phyloP scores from a whole-genome alignment of 1,284 basidiomycete species.

The Puccinia brachypodii region DNA sequence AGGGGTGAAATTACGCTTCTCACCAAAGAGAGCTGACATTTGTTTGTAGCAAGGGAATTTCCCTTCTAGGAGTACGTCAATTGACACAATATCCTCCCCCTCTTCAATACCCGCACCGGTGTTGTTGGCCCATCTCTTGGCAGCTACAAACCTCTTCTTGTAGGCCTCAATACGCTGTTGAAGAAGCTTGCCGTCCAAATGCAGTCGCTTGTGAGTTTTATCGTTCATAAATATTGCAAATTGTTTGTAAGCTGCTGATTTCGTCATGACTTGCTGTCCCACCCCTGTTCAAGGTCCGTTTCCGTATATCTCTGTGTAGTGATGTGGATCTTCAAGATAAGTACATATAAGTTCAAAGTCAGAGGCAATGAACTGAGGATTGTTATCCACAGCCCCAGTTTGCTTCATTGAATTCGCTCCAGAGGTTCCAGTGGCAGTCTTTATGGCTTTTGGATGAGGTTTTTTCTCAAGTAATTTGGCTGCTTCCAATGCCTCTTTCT shows the following conservation, averaged over 20 bases:
- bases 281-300: neutral
- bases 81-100: neutral
- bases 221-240: conserved; percentile 7
- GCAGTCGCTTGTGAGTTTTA: neutral
- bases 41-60: conserved; percentile 1
- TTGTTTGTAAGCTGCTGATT: neutral
- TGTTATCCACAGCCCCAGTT: too few relatives aligned
- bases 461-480: too few relatives aligned
- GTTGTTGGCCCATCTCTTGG: neutral
- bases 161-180: neutral
- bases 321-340: neutral
- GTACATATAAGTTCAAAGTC: neutral
- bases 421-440: too few relatives aligned
- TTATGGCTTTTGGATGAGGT: too few relatives aligned
- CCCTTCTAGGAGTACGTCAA: neutral
- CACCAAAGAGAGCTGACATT: neutral
- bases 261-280: neutral
- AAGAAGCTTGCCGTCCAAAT: neutral
- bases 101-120: neutral
- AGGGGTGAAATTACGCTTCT: neutral
- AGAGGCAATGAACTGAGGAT: neutral
- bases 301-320: neutral
- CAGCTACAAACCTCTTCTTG: neutral
- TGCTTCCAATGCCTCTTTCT: too few relatives aligned
- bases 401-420: too few relatives aligned